These are phyloP conservation scores for Berkeleyomyces rouxiae DNA, from an alignment of 2,329 filamentous ascomycete species.

Conservation along the genomic window DNA sequence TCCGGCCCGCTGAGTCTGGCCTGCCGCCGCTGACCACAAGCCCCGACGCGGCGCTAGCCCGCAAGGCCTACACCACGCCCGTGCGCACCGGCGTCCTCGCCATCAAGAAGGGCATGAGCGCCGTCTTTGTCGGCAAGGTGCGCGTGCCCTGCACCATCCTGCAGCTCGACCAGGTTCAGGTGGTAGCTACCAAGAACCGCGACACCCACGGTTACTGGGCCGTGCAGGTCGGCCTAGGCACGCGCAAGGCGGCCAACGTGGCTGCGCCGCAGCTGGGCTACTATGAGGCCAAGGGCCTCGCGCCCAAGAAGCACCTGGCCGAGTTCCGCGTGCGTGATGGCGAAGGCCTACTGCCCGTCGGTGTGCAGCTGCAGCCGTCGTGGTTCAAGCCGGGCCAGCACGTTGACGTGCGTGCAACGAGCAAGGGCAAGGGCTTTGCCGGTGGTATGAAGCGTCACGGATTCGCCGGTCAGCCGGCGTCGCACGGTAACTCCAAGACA, in stretches of 20 bases:
- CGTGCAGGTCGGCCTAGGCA: conserved; percentile 72
- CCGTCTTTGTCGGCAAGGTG: conserved; percentile 62
- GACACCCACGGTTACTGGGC: conserved; percentile 80
- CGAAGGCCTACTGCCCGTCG: conserved; percentile 58
- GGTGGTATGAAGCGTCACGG: conserved; percentile 97
- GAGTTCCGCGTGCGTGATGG: conserved; percentile 75
- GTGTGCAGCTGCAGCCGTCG: conserved; percentile 59
- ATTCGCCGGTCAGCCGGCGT: conserved; percentile 74
- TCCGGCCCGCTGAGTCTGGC: conserved; percentile 41
- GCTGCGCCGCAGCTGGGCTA: conserved; percentile 75
- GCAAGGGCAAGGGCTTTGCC: conserved; percentile 80
- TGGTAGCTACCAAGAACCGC: conserved; percentile 70
- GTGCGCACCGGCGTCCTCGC: conserved; percentile 68
- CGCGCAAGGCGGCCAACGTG: conserved; percentile 56
- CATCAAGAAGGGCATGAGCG: conserved; percentile 92
- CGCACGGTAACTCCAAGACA: conserved; percentile 88
- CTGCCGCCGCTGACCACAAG: conserved; percentile 40
- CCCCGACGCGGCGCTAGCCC: conserved; percentile 42
- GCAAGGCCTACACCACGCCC: conserved; percentile 41
- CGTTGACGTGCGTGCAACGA: conserved; percentile 67
- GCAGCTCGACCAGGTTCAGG: conserved; percentile 83
- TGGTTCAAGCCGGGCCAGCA: conserved; percentile 87
- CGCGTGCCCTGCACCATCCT: conserved; percentile 80
- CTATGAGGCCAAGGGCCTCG: conserved; percentile 65
- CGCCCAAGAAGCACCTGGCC: conserved; percentile 65